Evolutionary conservation across 2,329 filamentous ascomycete genomes (phyloP), one percentile per base, ranked within the genome.

Genomic region (Lasiodiplodia sp.): DNA sequence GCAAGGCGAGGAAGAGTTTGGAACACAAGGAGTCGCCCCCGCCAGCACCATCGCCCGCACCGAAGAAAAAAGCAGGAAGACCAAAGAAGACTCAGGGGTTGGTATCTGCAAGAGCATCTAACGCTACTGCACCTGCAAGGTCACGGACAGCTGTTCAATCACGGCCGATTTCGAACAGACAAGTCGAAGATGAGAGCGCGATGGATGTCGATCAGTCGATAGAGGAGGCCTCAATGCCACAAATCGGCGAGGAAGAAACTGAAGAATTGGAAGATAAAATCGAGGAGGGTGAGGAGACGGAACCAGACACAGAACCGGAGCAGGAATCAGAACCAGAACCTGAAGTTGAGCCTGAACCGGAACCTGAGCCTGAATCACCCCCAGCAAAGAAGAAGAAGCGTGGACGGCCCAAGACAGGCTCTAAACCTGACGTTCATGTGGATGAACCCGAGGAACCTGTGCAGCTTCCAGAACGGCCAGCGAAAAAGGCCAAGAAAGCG

Each of bases 231-330:
- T 49, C 40, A 21, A n/a, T 49, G 11, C 40, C 31, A 3, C 37
- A 47, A 2, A 3, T 49, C 37, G 37, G 66, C 69, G 5, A 25
- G 16, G 28, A 69, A 69, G 31, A 75, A 73, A 66, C 68, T 75
- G 4, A 76, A 75, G 67, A 76, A 70, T 18, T 28, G 28, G 28
- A 28, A 28, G 28, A 69, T 69, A 28, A 75, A 74, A 66, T 68
- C 74, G 5, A 76, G 75, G 67, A 76, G 70, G n/a, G 75, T 76
- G 63, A 60, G 70, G 2, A 71, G 38, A 28, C 37, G 18, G 38
- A 6, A 7, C 12, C 23, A 5, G 52, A 55, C 25, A 52, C 68
- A 70, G 72, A 11, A 18, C 28, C 18, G 6, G 52, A 71, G 49
- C 60, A 71, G 7, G 72, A 74, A 34, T 60, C 70, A 25, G 47